Conservation (phyloP, 192 early-diverging fungal genomes). For the Backusella circina region DNA sequence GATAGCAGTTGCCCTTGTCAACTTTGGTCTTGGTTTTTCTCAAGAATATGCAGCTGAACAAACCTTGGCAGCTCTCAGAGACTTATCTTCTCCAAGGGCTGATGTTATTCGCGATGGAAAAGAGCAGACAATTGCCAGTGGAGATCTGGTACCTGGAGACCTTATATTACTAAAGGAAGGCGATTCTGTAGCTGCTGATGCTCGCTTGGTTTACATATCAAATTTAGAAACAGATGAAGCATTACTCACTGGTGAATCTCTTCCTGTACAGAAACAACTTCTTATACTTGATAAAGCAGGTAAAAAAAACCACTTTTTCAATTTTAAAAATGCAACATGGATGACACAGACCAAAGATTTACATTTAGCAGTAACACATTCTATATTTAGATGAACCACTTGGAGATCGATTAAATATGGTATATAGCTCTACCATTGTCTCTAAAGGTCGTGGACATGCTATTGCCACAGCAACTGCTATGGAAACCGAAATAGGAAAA, state of each 20-base stretch:
- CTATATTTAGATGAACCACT: conserved; percentile 60
- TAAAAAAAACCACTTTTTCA: background rate
- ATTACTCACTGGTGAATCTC: conserved; percentile 86
- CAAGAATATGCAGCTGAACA: conserved; percentile 96
- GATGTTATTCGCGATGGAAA: conserved; percentile 84
- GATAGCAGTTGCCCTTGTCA: conserved; percentile 74
- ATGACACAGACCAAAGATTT: no score
- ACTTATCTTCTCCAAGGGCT: conserved; percentile 81
- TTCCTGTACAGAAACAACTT: conserved; percentile 73
- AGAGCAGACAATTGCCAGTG: conserved; percentile 64
- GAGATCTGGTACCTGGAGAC: conserved; percentile 84
- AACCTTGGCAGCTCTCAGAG: conserved; percentile 87
- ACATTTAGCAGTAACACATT: background rate
- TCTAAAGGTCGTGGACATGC: conserved; percentile 88
- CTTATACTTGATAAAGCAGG: conserved; percentile 10
- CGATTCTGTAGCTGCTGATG: conserved; percentile 90
- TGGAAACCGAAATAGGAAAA: conserved; percentile 86
- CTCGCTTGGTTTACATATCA: conserved; percentile 75
- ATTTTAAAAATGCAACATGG: no score
- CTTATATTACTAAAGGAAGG: conserved; percentile 88
- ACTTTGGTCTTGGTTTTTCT: conserved; percentile 84
- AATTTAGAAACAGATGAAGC: conserved; percentile 93
- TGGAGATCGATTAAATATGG: conserved; percentile 89
- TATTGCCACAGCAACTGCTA: conserved; percentile 81
- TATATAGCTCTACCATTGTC: conserved; percentile 86